Evolutionary conservation across 306 rosid species (phyloP), one percentile per base, ranked within the genome.

Genomic region (Castanospermum australe): DNA sequence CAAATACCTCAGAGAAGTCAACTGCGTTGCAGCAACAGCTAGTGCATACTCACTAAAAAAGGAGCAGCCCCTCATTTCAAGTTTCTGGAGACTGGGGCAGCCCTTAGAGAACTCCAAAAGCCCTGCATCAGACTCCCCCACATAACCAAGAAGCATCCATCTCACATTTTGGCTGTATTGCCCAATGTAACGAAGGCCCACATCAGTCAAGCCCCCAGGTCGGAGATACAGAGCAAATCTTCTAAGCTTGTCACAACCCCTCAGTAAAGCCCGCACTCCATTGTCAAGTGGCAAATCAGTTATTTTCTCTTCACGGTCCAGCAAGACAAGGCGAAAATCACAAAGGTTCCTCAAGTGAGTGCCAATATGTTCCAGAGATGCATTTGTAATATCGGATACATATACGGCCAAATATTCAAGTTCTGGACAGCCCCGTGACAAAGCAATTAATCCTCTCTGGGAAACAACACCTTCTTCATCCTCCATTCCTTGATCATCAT

Each of bases 121-220:
- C 41, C 99, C 99, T 4, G 69, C 87, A 82, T 95, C 99, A 14
- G 96, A 81, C 55, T 89, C 92, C 6, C 99, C 99, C 20, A 93
- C 97, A 62, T 84, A 91, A 41, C 99, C 99, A 17, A 95, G 92
- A 70, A 95, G 98, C 97, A 95, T 95, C 99, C 99, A 95, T 79
- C 99, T 93, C 76, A 95, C 89, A 41, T 95, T 89, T 44, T 83
- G 94, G 82, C 99, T 95, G 81, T 93, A 87, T 76, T 63, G 83
- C 17, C 99, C 99, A 30, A 95, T 82, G 79, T 91, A 95, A 33
- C 91, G 79, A 1, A 95, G 92, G 15, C 99, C 99, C 25, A 81
- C 77, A 67, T 95, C 94, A 0, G 96, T 90, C 84, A 95, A 79
- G 7, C 96, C 98, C 11, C 99, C 97, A 8, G 89, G 84, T 25